phyloP scores from a whole-genome alignment of 352 stramenopile species.

The Aphanomyces euteiches region DNA sequence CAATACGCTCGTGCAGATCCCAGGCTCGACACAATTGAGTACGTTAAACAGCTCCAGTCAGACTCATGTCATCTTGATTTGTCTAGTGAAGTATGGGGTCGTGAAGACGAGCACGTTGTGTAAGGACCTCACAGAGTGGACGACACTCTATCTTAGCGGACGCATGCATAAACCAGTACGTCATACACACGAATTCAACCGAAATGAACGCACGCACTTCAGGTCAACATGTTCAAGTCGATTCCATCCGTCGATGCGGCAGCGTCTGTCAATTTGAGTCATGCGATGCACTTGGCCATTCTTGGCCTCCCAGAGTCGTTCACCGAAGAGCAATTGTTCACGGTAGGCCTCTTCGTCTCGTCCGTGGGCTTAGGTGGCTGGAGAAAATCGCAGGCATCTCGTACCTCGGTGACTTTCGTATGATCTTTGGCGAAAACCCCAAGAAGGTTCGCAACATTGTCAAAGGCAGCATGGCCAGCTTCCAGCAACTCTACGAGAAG shows the following conservation, averaged over 20 bases:
- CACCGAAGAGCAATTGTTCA: conserved; percentile 76
- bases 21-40: conserved; percentile 20
- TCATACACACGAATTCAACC: not conserved
- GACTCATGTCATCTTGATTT: conserved; percentile 10
- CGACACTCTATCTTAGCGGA: conserved; percentile 81
- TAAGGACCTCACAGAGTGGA: conserved; percentile 72
- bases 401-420: conserved; percentile 86
- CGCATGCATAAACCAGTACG: conserved; percentile 84
- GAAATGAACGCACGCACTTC: not conserved
- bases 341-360: conserved; percentile 40
- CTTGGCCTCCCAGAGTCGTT: conserved; percentile 77
- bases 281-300: conserved; percentile 73
- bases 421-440: conserved; percentile 88
- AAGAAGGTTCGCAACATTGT: conserved; percentile 91
- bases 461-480: conserved; percentile 70
- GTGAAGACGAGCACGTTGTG: conserved; percentile 77
- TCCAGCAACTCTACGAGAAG: conserved; percentile 65
- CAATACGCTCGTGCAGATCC: conserved; percentile 63
- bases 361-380: conserved; percentile 23
- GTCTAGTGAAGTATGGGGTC: conserved; percentile 81
- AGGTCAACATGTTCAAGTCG: conserved; percentile 60
- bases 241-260: conserved; percentile 48
- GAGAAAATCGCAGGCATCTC: conserved; percentile 87
- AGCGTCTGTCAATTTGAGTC: conserved; percentile 56
- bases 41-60: not conserved